A percentile compares a stretch with the other conserved stretches of the same genome.
These are phyloP conservation scores for Dactylonectria macrodidyma DNA, from an alignment of 2,329 filamentous ascomycete species.

Conservation along the genomic window DNA sequence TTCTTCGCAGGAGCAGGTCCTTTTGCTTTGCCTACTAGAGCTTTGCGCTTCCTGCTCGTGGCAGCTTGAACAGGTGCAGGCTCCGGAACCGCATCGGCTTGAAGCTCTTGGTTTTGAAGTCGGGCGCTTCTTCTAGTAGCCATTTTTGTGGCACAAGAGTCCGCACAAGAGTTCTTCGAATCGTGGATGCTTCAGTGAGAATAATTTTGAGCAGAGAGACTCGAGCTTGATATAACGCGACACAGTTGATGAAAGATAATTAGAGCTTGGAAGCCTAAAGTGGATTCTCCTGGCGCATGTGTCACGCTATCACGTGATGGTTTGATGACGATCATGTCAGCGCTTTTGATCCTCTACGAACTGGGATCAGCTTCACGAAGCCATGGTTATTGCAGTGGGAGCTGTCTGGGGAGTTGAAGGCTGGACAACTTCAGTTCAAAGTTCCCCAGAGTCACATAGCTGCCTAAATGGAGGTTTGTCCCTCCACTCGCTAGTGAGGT, in stretches of 20 bases:
- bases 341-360: not conserved
- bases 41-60: constrained; percentile 27
- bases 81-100: not conserved
- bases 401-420: too few relatives aligned
- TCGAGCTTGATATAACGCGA: not conserved
- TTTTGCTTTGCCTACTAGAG: not conserved
- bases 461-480: too few relatives aligned
- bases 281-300: not conserved
- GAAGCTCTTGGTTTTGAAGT: constrained; percentile 5
- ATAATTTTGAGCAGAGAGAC: not conserved
- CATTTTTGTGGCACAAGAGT: constrained; percentile 17
- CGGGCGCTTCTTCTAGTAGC: constrained; percentile 33
- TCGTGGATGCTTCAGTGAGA: not conserved
- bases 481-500: too few relatives aligned
- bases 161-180: not conserved
- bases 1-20: not conserved
- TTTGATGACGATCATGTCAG: not conserved
- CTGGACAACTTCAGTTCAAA: too few relatives aligned
- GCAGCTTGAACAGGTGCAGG: not conserved
- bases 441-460: too few relatives aligned
- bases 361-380: too few relatives aligned
- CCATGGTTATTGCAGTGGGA: too few relatives aligned
- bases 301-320: not conserved
- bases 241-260: not conserved
- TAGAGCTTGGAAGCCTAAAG: not conserved